phyloP scores from a whole-genome alignment of 441 rosid species.

The Erodium texanum region DNA sequence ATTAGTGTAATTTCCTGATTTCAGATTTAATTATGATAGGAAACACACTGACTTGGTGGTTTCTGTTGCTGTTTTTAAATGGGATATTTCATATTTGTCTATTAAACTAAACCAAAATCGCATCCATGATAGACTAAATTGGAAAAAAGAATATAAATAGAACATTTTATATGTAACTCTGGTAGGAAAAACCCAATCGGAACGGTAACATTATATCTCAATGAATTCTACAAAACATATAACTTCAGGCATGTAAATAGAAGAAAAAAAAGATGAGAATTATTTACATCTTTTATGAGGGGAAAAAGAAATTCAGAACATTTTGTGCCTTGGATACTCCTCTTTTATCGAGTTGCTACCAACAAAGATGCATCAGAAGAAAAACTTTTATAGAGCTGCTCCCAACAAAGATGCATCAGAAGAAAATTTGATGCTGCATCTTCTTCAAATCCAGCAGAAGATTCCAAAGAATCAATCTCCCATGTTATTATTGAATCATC shows the following conservation, averaged over 20 bases:
- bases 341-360: neutral
- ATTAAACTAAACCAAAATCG: no score
- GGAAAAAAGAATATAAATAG: no score
- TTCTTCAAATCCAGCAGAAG: neutral
- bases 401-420: neutral
- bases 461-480: neutral
- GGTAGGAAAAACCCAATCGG: no score
- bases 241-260: neutral
- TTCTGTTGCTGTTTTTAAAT: no score
- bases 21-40: no score
- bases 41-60: no score
- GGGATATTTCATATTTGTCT: no score
- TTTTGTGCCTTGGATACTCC: neutral
- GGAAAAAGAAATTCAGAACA: neutral
- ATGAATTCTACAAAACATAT: neutral
- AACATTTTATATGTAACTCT: no score
- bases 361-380: neutral
- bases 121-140: no score
- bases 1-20: no score
- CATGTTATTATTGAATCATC: neutral
- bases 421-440: conserved; percentile 1
- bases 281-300: neutral
- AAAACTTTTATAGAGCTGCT: neutral
- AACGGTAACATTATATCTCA: neutral
- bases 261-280: neutral